Base-by-base conservation (phyloP, 2,329 filamentous ascomycete species). In the Colletotrichum musicola region DNA sequence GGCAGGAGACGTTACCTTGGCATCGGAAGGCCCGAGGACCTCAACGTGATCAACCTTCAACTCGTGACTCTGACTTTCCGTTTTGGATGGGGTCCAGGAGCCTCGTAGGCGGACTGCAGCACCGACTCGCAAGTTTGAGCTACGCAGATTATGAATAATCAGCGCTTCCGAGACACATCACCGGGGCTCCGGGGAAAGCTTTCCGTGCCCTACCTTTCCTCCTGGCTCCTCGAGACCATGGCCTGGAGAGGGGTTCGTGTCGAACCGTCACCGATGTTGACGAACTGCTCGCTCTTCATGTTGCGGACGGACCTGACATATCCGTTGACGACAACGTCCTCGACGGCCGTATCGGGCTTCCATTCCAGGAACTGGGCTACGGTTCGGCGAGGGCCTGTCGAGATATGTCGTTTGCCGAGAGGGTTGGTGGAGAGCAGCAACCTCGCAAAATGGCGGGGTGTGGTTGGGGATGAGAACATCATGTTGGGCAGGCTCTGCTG, bases 241-340 rank as follows among this genome's bases (percentile, higher is more conserved):
- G 92, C 93, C 82, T 99, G 96, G 63, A 98, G 79, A 30, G 93
- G 85, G 70, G 90, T 85, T 73, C 93, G 84, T 49, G 92, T 94
- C 13, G 94, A 97, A 51, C 96, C 96, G 83, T 99, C 96, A 12
- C 92, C 91, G 60, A 98, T 85, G 68, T 94, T 89, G 60, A 95
- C 91, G 81, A 99, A 98, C 5, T 92, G 90, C 68, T 92, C 85
- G 22, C 87, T 87, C 78, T 98, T 97, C 84, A 97, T 94, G 78
- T 93, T 93, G 71, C 95, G 88, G 69, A 97, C 90, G 4, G 93
- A 95, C 71, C 93, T 89, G 63, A 98, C 86, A 82, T 92, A 95
- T 70, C 95, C 95, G 77, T 92, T 87, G 73, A 97, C 83, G 65
- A 86, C 85, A 55, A 92, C 84, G 73, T 85, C 78, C n/a, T 79